Evolutionary conservation across 1,139 yeast genomes (phyloP), one percentile per base, ranked within the genome.

Genomic region (Hyphopichia khmerensis): DNA sequence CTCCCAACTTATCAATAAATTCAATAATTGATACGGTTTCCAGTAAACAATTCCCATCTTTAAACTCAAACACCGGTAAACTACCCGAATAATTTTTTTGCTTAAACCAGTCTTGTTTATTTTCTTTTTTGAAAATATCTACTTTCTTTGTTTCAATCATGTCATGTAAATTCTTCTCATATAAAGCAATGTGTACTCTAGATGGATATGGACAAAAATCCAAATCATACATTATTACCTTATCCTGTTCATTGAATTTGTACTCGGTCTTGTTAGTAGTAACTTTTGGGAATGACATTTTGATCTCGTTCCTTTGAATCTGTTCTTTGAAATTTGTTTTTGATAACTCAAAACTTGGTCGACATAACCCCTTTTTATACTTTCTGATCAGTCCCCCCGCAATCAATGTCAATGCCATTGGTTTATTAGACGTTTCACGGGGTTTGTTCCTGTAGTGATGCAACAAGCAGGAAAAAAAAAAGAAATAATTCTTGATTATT

Each of bases 41-140:
- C n/a, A 32, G 3, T 13, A 43, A 10, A 18, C 21, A 4, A 19
- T 31, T 26, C 3, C 46, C 46, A 42, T 41, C 45, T 18, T 38
- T 44, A 33, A 43, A 41, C 35, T 43, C 37, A 29, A 43, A 17
- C 6, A 43, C 46, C 17, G 46, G 46, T 11, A 43, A 26, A 10
- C 35, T 41, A 11, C 39, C 43, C 2, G 39, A 24, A 31, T 36
- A 42, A 29, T 42, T 43, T 5, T 33, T 29, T 4, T n/a, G 16
- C 23, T 11, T 16, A 18, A 43, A 43, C 16, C 41, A 40, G 7
- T 21, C 36, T 6, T 44, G 41, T 31, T 36, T 41, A 24, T 43
- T 44, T 10, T 43, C 45, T 13, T 45, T 45, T 31, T 42, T 43
- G 21, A 21, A 36, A 15, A 43, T 18, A 27, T 43, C 35, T 16